phyloP scores from a whole-genome alignment of 352 stramenopile genomes.

The Thraustotheca clavata region DNA sequence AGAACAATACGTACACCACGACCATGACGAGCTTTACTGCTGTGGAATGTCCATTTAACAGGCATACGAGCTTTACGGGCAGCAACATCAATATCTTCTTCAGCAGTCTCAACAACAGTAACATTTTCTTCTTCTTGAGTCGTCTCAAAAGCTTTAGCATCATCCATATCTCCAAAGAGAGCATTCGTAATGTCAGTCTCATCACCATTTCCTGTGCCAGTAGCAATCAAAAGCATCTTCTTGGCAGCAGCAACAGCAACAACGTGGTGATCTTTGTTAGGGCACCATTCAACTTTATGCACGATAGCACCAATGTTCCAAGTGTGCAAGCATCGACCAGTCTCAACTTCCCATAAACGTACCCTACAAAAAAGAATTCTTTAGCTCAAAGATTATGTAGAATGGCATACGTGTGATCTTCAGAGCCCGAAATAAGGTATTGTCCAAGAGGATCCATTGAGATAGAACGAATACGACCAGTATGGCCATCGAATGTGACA shows the following conservation, averaged over 20 bases:
- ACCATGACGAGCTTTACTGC: slow-evolving; percentile 69
- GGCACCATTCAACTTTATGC: slow-evolving; percentile 94
- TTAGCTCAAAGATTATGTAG: neutral
- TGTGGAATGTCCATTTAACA: slow-evolving; percentile 86
- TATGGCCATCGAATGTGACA: slow-evolving; percentile 85
- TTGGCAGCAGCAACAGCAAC: slow-evolving; percentile 89
- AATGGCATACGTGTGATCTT: slow-evolving; percentile 84
- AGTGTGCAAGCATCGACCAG: slow-evolving; percentile 84
- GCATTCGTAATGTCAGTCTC: slow-evolving; percentile 93
- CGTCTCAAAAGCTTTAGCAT: slow-evolving; percentile 38
- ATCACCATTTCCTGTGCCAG: slow-evolving; percentile 89
- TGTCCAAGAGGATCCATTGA: slow-evolving; percentile 94
- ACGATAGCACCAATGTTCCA: slow-evolving; percentile 90
- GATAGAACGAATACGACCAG: slow-evolving; percentile 88
- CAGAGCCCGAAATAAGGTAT: slow-evolving; percentile 93
- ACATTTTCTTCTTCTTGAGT: slow-evolving; percentile 27
- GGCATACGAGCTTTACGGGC: slow-evolving; percentile 85
- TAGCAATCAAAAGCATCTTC: slow-evolving; percentile 90
- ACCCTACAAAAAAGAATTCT: slow-evolving; percentile 61
- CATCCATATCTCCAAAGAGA: slow-evolving; percentile 77
- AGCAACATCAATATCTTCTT: slow-evolving; percentile 69
- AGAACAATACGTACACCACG: slow-evolving; percentile 77
- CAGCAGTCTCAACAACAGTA: slow-evolving; percentile 49
- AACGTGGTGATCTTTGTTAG: slow-evolving; percentile 93
- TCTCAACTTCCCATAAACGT: slow-evolving; percentile 96